Conservation (phyloP, 2,329 filamentous ascomycete species). For the Ophiosphaerella korrae region DNA sequence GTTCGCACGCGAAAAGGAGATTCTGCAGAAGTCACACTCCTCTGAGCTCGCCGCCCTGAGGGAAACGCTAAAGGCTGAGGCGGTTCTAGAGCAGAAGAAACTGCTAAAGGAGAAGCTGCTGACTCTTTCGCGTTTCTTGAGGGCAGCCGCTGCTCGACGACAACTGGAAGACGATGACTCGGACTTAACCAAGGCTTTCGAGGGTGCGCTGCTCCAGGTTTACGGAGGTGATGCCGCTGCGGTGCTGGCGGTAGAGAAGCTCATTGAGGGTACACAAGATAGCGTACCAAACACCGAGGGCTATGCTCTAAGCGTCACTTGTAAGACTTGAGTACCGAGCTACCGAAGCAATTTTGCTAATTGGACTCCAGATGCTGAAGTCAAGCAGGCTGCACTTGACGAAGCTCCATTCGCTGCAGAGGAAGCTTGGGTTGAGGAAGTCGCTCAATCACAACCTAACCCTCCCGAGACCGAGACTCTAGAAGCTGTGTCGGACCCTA, state of each 20-base stretch:
- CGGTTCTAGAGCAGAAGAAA: constrained; percentile 53
- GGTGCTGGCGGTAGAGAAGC: constrained; percentile 75
- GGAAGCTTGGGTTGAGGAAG: constrained; percentile 56
- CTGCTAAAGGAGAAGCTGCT: constrained; percentile 67
- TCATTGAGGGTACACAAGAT: constrained; percentile 74
- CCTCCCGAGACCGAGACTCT: constrained; percentile 42
- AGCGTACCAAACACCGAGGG: constrained; percentile 68
- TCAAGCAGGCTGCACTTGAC: constrained; percentile 58
- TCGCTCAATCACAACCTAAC: constrained; percentile 51
- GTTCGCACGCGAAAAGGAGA: constrained; percentile 62
- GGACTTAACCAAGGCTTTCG: constrained; percentile 80
- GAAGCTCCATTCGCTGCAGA: constrained; percentile 61
- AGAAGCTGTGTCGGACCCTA: constrained; percentile 64
- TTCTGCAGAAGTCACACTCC: constrained; percentile 61
- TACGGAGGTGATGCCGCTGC: constrained; percentile 79
- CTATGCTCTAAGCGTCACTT: constrained; percentile 70
- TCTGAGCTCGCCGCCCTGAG: constrained; percentile 61
- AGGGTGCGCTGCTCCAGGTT: constrained; percentile 77
- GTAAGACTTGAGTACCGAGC: constrained; percentile 55
- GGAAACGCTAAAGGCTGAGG: constrained; percentile 62
- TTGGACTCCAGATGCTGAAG: constrained; percentile 57
- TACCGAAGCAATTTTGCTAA: constrained; percentile 12
- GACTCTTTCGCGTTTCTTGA: constrained; percentile 77
- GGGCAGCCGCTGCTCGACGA: constrained; percentile 75
- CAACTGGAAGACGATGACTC: constrained; percentile 72